These are phyloP conservation scores for Leccinum truebloodii DNA, from an alignment of 768 basidiomycete genomes.

Conservation along the genomic window DNA sequence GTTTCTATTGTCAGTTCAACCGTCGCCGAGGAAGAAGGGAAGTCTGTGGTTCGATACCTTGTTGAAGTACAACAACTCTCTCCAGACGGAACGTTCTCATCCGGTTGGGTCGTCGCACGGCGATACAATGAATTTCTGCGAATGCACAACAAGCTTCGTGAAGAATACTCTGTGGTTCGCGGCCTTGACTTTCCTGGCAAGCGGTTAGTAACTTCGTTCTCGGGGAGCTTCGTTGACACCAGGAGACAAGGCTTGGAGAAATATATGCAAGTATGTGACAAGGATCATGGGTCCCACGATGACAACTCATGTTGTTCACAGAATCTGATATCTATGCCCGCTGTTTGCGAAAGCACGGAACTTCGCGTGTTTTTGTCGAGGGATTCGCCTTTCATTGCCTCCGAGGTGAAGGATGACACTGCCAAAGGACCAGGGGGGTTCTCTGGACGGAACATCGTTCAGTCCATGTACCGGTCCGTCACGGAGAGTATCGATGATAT, in stretches of 20 bases:
- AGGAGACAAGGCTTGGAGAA: conserved; percentile 79
- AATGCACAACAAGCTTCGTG: conserved; percentile 84
- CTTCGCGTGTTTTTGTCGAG: conserved; percentile 85
- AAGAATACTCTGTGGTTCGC: conserved; percentile 65
- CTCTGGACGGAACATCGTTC: conserved; percentile 76
- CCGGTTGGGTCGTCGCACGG: conserved; percentile 92
- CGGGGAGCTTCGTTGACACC: conserved; percentile 84
- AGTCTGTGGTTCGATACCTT: conserved; percentile 88
- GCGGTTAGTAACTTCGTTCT: conserved; percentile 84
- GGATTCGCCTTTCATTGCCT: conserved; percentile 77
- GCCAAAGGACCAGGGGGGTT: conserved; percentile 48
- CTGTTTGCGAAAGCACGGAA: conserved; percentile 80
- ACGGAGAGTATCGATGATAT: conserved; percentile 96
- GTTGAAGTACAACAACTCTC: conserved; percentile 89
- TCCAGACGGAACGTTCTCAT: conserved; percentile 73
- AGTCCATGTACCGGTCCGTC: conserved; percentile 87
- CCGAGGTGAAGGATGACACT: conserved; percentile 42
- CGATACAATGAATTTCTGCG: conserved; percentile 94
- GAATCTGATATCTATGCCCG: conserved; percentile 71
- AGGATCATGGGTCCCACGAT: no score
- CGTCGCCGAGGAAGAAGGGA: conserved; percentile 80
- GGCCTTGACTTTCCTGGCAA: conserved; percentile 91
- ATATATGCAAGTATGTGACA: conserved; percentile 74
- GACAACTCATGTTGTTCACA: conserved; percentile 32
- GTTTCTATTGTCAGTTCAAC: conserved; percentile 86